Conservation (phyloP, 73 alveolate genomes). For the Paraurostyla sp. region DNA sequence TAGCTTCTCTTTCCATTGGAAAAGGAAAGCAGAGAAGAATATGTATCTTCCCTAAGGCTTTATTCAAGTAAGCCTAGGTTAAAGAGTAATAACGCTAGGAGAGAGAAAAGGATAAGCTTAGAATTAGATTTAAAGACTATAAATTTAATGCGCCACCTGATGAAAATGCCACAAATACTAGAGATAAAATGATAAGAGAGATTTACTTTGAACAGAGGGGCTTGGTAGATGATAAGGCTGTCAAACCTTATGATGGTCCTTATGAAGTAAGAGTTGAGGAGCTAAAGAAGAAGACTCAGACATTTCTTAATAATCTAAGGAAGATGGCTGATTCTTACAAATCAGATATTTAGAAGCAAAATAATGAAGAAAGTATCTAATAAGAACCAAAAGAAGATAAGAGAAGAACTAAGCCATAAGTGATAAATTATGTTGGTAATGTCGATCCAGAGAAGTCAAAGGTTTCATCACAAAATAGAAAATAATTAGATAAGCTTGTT, state of each 20-base stretch:
- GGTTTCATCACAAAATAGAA: not conserved
- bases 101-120: slow-evolving; percentile 48
- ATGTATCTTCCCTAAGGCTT: slow-evolving; percentile 22
- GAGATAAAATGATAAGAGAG: slow-evolving; percentile 51
- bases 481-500: not conserved
- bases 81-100: not conserved
- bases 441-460: not conserved
- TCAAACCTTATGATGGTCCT: not conserved
- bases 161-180: slow-evolving; percentile 22
- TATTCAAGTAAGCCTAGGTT: not conserved
- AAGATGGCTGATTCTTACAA: not conserved
- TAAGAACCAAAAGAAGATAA: not conserved
- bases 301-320: not conserved
- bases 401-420: slow-evolving; percentile 9
- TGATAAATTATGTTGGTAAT: slow-evolving; percentile 26
- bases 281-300: not conserved
- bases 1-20: not conserved
- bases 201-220: slow-evolving; percentile 32
- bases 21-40: not conserved
- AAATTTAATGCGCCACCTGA: slow-evolving; percentile 18
- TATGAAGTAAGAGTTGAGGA: not conserved
- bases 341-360: not conserved
- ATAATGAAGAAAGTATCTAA: not conserved
- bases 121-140: slow-evolving; percentile 9
- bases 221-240: not conserved